Percentiles rank a stretch among this genome's conserved stretches.
These are phyloP conservation scores for Arabidopsis hybrid DNA, from an alignment of 441 rosid genomes.

Conservation along the genomic window DNA sequence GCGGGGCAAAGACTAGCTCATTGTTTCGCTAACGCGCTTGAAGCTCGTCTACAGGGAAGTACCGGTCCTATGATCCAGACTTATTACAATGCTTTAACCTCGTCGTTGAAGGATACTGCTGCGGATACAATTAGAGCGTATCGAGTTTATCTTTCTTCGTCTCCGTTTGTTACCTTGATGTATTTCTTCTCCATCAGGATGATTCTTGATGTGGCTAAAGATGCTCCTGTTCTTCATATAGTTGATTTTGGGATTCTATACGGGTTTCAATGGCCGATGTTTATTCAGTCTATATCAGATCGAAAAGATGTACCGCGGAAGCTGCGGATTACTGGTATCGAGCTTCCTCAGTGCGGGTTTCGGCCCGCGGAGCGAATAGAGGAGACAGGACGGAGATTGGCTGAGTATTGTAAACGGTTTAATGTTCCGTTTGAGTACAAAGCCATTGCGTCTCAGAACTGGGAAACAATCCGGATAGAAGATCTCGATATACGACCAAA, in stretches of 20 bases:
- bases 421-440: constrained; percentile 73
- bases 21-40: constrained; percentile 81
- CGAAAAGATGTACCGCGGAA: constrained; percentile 56
- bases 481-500: constrained; percentile 59
- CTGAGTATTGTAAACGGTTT: constrained; percentile 69
- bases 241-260: constrained; percentile 78
- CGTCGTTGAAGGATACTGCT: constrained; percentile 52
- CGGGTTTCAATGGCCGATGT: constrained; percentile 88
- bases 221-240: constrained; percentile 67
- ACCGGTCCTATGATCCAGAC: constrained; percentile 42
- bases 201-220: constrained; percentile 57
- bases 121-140: constrained; percentile 74
- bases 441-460: constrained; percentile 60
- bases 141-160: constrained; percentile 52
- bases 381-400: constrained; percentile 76
- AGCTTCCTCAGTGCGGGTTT: constrained; percentile 72
- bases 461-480: constrained; percentile 64
- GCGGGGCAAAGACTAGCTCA: constrained; percentile 81
- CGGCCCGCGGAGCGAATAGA: constrained; percentile 66
- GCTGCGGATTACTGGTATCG: constrained; percentile 84
- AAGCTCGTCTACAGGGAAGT: constrained; percentile 75
- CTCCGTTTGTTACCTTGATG: constrained; percentile 67
- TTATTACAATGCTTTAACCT: constrained; percentile 44
- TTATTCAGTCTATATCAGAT: constrained; percentile 59
- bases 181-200: constrained; percentile 55